Base-by-base conservation (phyloP, 495 filamentous ascomycete species). In the Xylaria bambusicola region DNA sequence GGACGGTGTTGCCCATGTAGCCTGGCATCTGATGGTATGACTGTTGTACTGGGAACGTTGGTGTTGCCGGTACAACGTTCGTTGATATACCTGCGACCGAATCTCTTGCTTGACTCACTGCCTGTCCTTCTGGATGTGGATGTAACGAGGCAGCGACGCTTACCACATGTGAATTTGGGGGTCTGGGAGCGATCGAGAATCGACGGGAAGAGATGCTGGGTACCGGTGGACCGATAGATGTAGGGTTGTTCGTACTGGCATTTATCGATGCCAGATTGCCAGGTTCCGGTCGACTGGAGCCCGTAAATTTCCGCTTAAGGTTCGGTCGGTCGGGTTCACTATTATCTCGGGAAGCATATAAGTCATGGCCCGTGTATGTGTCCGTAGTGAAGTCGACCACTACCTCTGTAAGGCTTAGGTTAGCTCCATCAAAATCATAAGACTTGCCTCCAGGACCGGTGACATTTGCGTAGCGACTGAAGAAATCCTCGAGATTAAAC, bases 401-500 rank as follows among this genome's bases (percentile, higher is more conserved):
- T 12, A 78, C 75, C 65, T 88, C 84, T 9, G 80, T 64, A 31
- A 89, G 73, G 26, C 71, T 77, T 6, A 82, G 69, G 53, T 80
- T 79, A 0, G 79, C 77, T 2, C 77, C 72, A 45, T 84, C 80
- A 49, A 84, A 83, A 10, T 71, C 77, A 29, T 78, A 81, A 0
- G 73, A 65, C 13, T 73, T 71, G 7, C 72, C 73, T 23, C 71
- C 75, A 0, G 71, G 64, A 10, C 75, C 70, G 3, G 73, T 72
- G 10, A 80, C 68, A 44, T 76, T 79, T 2, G 73, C 73, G 52
- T 95, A 95, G 20, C 91, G 82, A 65, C 93, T 89, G 65, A 93
- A 87, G 70, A 95, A 95, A 63, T 92, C 90, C 61, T 95, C 91
- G 3, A 92, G 80, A 56, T 92, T 88, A 64, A 93, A 93, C 15